Base-by-base conservation (phyloP, 169 alveolate species). In the Eimeria falciformis region DNA sequence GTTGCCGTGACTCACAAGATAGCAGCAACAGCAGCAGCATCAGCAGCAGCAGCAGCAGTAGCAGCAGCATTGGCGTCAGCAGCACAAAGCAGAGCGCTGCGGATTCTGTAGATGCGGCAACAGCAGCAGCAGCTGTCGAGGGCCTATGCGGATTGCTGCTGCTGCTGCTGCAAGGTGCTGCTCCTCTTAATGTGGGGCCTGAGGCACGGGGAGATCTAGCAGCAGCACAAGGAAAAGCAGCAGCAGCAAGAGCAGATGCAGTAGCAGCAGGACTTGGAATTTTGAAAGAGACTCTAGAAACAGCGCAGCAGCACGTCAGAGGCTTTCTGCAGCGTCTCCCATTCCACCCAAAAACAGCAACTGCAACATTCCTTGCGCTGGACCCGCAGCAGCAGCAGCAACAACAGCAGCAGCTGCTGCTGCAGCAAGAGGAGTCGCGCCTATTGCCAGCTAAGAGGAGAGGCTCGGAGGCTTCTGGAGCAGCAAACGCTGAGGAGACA, bases 121-220 rank as follows among this genome's bases (percentile, higher is more conserved):
- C 73, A 21, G 73, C 73, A 2, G 73, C 73, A 21, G 73, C 73
- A 27, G 79, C 79, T 27, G 79, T 68, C 3, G 25, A 21, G 23
- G 50, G 45, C 6, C 79, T 68, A 7, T 68, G 40, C 43, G 12
- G 79, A 11, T 33, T 68, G 79, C 1, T 68, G 0, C 53, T 23
- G 43, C 53, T 68, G 79, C 79, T 68, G 79, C 79, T 62, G 73
- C 37, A 62, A 29, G 62, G 62, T 21, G n/a, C n/a, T n/a, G n/a
- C n/a, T n/a, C n/a, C n/a, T n/a, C n/a, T n/a, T n/a, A n/a, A n/a
- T n/a, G n/a, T n/a, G n/a, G n/a, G n/a, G n/a, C n/a, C n/a, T n/a
- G n/a, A n/a, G n/a, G n/a, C n/a, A n/a, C n/a, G n/a, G n/a, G n/a
- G n/a, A n/a, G n/a, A n/a, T n/a, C n/a, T n/a, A 50, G 62, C 62